Evolutionary conservation across 2,329 filamentous ascomycete genomes (phyloP), one percentile per base, ranked within the genome.

Genomic region (Epichloe typhina): DNA sequence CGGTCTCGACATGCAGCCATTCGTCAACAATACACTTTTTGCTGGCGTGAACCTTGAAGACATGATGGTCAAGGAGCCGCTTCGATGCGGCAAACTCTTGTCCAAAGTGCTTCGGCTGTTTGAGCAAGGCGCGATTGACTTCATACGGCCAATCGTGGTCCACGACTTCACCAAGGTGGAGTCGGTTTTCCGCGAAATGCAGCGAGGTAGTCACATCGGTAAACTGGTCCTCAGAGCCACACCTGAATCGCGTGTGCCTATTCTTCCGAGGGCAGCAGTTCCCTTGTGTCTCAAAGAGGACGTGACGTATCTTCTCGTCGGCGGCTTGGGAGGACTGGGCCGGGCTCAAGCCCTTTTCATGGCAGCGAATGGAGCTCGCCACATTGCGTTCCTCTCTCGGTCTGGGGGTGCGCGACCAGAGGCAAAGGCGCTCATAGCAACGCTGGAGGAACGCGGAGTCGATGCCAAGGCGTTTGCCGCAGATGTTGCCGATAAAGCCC

Each of bases 131-230:
- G 39, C 12, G 3, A 17, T 50, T 8, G 39, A 46, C 23, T 15
- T 42, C 7, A 13, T 26, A 5, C 5, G 8, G 7, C 33, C 35
- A 0, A 12, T 43, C 19, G 37, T 23, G 11, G 11, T n/a, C 15
- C 41, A 60, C 53, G 46, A 49, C 19, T 53, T 55, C 19, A 49
- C 52, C 4, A 51, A 62, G 3, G 54, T 67, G 1, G 54, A 58
- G 17, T 59, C 64, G 9, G 68, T 68, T 1, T 67, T 72, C 53
- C 57, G 64, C 0, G 61, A 59, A 38, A 66, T 65, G 60, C 67
- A 66, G 54, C 61, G 54, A 37, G 69, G 64, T 15, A 49, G 62
- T 37, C 67, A 67, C 45, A 59, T 68, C 7, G 70, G 67, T 0
- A 72, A 72, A 47, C 61, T 70, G 5, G 58, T 69, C 2, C 26